Evolutionary conservation across 805 yeast genomes (phyloP), one percentile per base, ranked within the genome.

Genomic region (Wickerhamiella sorbophila): DNA sequence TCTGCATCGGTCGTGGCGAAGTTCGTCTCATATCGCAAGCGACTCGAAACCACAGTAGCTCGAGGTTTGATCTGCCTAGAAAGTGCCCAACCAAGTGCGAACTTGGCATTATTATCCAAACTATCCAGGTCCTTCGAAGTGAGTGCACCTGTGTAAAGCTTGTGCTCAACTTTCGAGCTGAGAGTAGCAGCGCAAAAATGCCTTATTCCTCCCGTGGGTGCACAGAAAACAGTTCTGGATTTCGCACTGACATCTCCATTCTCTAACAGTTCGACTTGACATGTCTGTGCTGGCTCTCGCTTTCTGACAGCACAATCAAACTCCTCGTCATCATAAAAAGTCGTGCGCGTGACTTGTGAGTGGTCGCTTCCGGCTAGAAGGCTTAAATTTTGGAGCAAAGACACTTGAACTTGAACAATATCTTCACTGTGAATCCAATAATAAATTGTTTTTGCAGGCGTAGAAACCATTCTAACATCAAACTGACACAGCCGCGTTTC

Each of bases 351-450:
- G 51, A 46, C 12, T 31, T 53, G 52, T 43, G 49, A 41, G 41
- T 51, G 51, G 15, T 40, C 45, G 14, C 39, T 33, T 21, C 27
- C 37, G 17, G 34, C 52, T 48, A 19, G 52, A 20, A 40, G 48
- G 31, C 41, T 45, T 50, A 52, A 38, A 31, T 51, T 44, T 36
- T 69, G 62, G 26, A 74, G 56, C 27, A 75, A 56, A 24, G 59
- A 56, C 19, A 76, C 60, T 47, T 67, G 66, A 24, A 73, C 60
- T 53, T 76, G 80, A 44, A 69, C 62, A n/a, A 73, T 48, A 51
- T 74, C 73, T 54, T 76, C 82, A 12, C 61, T 61, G 49, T 76
- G 81, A n/a, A 76, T 70, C 70, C 79, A 69, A 53, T 70, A 73
- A 4, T 58, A 47, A 31, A 61, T 59, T 1, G 62, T 58, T 15